Evolutionary conservation across 805 yeast species (phyloP).

Genomic region (Wickerhamiella kurtzmanii): DNA sequence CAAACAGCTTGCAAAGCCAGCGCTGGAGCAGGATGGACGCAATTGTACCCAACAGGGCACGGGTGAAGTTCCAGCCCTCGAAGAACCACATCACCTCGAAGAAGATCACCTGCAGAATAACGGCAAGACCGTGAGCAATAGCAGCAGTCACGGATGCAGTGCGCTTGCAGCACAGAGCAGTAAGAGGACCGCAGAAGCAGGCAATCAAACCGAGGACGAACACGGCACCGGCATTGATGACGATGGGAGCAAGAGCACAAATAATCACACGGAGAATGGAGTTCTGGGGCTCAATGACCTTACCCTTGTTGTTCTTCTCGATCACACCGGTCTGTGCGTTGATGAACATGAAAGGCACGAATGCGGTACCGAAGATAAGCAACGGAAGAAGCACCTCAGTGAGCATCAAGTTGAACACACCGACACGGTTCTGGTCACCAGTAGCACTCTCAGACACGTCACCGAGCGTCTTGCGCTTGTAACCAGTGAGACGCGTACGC

Average conservation of each 20-base stretch:
- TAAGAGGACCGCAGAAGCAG: constrained; percentile 94
- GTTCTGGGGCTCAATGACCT: constrained; percentile 32
- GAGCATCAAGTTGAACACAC: constrained; percentile 59
- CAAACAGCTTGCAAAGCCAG: constrained; percentile 70
- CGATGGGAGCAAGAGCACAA: constrained; percentile 74
- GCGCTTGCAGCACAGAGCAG: constrained; percentile 90
- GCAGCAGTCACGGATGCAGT: constrained; percentile 94
- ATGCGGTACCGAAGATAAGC: constrained; percentile 52
- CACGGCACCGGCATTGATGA: constrained; percentile 73
- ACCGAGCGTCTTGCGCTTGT: constrained; percentile 57
- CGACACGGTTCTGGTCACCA: constrained; percentile 61
- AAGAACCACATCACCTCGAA: constrained; percentile 95
- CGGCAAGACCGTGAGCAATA: constrained; percentile 90
- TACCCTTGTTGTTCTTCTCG: constrained; percentile 14
- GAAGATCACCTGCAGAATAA: constrained; percentile 70
- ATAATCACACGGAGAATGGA: constrained; percentile 50
- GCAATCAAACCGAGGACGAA: constrained; percentile 67
- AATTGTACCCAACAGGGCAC: constrained; percentile 74
- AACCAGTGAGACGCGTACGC: constrained; percentile 86
- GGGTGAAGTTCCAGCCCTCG: constrained; percentile 81
- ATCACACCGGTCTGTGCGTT: constrained; percentile 78
- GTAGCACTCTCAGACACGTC: constrained; percentile 54
- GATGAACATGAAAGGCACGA: constrained; percentile 63
- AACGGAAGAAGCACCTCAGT: constrained; percentile 70
- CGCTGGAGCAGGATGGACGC: constrained; percentile 82